phyloP scores from a whole-genome alignment of 768 basidiomycete genomes.

The Collybia nuda region DNA sequence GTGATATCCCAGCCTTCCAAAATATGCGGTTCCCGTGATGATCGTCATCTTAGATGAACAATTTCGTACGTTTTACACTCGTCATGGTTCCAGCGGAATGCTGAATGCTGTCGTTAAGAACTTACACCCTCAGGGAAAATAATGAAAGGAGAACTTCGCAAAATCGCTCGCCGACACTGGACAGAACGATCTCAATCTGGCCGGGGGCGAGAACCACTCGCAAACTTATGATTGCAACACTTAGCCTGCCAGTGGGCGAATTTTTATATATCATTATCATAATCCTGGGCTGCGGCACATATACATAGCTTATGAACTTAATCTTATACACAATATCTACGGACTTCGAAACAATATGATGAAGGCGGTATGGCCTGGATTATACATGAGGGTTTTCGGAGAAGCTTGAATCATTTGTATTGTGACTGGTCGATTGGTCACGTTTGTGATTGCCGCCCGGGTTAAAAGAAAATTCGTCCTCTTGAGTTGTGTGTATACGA shows the following conservation, averaged over 20 bases:
- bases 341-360: no score
- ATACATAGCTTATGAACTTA: background rate
- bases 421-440: background rate
- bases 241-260: background rate
- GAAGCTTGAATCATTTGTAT: no score
- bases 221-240: conserved; percentile 28
- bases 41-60: conserved; percentile 45
- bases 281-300: background rate
- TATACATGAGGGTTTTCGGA: no score
- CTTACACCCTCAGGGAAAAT: conserved; percentile 63
- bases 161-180: conserved; percentile 43
- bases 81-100: background rate
- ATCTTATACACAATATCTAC: background rate
- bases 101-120: conserved; percentile 26
- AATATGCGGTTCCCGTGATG: conserved; percentile 62
- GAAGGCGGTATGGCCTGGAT: no score
- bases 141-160: conserved; percentile 51
- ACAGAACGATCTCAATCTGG: conserved; percentile 31
- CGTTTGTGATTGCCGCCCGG: no score
- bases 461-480: background rate
- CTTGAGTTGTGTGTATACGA: background rate
- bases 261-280: background rate
- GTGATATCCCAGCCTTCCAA: conserved; percentile 35
- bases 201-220: conserved; percentile 31
- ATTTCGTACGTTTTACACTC: conserved; percentile 38